Evolutionary conservation across 2,329 filamentous ascomycete genomes (phyloP), one percentile per base, ranked within the genome.

Genomic region (Diaporthe australafricana): DNA sequence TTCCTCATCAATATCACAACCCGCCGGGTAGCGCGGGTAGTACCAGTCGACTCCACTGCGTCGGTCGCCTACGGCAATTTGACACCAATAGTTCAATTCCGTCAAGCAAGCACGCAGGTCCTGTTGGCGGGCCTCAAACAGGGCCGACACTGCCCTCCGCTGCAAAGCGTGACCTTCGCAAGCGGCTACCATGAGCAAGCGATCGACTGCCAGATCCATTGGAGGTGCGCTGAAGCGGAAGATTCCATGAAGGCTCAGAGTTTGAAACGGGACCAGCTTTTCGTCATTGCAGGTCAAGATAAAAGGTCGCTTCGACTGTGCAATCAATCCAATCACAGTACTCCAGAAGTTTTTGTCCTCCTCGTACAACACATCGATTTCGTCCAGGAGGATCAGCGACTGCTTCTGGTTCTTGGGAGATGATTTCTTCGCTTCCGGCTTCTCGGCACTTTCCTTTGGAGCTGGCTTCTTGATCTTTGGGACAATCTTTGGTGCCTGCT

Each of bases 201-300:
- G 92, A 79, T 99, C 95, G 1, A 93, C 87, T 0, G 93, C 93
- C 5, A 94, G 82, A 71, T 93, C 88, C 1, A 82, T 81, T 0
- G 94, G 80, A 1, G 95, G 90, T 3, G 89, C 84, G 4, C 85
- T 85, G 77, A 97, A 93, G 9, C 95, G 91, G 72, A 99, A 88
- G 66, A 98, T 94, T 14, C 93, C 95, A 79, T 98, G 92, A 1
- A 98, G 83, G n/a, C 88, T 89, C n/a, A 98, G 84, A 20, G 87
- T 90, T 48, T 92, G 87, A 1, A 94, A 80, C 0, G 95, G 94
- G 8, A 99, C 83, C n/a, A 94, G 84, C n/a, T 85, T 88, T 80
- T 98, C 96, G 75, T 98, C 91, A 76, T 95, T 98, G 84, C 97
- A 99, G 0, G 96, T 99, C 84, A 99, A 93, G 77, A 99, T 88